Base-by-base conservation (phyloP, 148 eudicot genomes). In the Silene latifolia region DNA sequence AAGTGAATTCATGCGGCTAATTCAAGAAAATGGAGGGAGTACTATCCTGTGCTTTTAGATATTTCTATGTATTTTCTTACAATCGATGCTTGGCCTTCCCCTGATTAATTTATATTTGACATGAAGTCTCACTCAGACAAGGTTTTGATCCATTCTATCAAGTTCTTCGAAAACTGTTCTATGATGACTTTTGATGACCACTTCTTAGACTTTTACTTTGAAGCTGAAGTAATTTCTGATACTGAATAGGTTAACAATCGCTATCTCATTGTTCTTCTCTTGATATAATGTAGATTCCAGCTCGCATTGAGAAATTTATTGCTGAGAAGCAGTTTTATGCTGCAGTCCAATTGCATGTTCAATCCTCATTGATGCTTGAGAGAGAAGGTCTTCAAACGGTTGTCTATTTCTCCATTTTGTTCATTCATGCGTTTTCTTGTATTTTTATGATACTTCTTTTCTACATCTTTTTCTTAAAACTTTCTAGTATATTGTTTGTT, bases 341-440 rank as follows among this genome's bases (percentile, higher is more conserved):
- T 32, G 99, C 99, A 75, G 97, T 89, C 61, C 99, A 95, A 63
- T 62, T 95, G 69, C 96, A 92, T 89, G 91, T 85, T 74, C 99
- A 95, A 75, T 92, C 99, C 63, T 75, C 87, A 68, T 76, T 89
- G 84, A 95, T 95, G 99, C 97, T 95, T 56, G 99, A 95, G 86
- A 90, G 99, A 84, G 99, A 95, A 86, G 99, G 99, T 77, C 99
- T 95, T 83, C 99, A 95, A 69, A 92, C 88, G 90, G 99, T 95
- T 78, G 94, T 87, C 59, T 13, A 44, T 75, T 63, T 63, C 10
- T 60, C 39, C 67, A 77, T 53, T 25, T 42, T 77, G 27, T 35
- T 60, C 8, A 46, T 59, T 72, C 14, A 11, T 67, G 23, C 65
- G 24, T 18, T 57, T 19, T 24, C 21, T 44, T 51, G 14, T n/a